Evolutionary conservation across 352 stramenopile genomes (phyloP).

Genomic region (Thalassiosira livingstoniorum): DNA sequence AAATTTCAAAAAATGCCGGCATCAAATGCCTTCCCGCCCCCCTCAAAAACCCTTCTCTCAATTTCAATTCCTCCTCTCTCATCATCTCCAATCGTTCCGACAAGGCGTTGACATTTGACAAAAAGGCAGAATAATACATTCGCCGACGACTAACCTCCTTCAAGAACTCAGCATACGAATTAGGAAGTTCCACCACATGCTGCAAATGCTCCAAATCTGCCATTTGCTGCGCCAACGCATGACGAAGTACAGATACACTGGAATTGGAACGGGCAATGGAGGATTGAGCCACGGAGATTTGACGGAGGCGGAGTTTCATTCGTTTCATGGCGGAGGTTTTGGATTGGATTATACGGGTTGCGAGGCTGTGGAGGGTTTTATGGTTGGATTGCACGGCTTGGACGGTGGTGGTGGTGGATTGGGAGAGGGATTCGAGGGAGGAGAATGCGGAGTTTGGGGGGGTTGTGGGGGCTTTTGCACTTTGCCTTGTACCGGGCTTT

Average conservation of each 20-base stretch:
- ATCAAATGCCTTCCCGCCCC: constrained; percentile 79
- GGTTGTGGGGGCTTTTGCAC: too few species aligned
- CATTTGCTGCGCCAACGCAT: constrained; percentile 70
- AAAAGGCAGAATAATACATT: constrained; percentile 72
- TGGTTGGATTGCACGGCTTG: constrained; percentile 74
- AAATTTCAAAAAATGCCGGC: constrained; percentile 84
- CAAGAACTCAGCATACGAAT: constrained; percentile 76
- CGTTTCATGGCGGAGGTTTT: constrained; percentile 76
- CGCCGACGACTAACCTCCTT: constrained; percentile 66
- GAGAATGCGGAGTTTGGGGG: constrained; percentile 62
- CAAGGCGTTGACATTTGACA: constrained; percentile 65
- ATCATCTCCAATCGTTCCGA: constrained; percentile 71
- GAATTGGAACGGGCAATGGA: constrained; percentile 73
- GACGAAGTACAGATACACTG: constrained; percentile 70
- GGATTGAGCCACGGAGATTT: constrained; percentile 76
- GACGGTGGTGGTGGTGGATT: constrained; percentile 68
- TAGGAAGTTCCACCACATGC: constrained; percentile 71
- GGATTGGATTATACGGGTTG: constrained; percentile 68
- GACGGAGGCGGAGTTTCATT: constrained; percentile 77
- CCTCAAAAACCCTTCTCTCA: constrained; percentile 78
- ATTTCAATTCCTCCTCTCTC: constrained; percentile 74
- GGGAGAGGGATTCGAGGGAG: constrained; percentile 70
- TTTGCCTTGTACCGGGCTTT: neutral
- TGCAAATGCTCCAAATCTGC: constrained; percentile 80
- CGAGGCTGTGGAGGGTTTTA: constrained; percentile 61